These are phyloP conservation scores for Calonectria pseudoturangicola DNA, from an alignment of 2,329 filamentous ascomycete species.

Conservation along the genomic window DNA sequence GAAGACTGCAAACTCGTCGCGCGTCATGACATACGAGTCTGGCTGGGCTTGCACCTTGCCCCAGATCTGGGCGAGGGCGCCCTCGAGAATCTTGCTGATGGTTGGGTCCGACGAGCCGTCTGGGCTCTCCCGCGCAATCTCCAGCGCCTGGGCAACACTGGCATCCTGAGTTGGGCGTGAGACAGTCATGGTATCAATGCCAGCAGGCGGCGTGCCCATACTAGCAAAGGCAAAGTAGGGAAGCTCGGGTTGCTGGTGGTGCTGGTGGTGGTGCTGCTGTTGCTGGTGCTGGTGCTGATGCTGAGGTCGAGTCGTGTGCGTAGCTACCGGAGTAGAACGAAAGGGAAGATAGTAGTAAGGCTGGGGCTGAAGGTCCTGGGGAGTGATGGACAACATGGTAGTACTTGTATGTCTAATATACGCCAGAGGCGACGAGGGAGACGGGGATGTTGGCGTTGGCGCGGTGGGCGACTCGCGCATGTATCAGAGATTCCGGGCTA, in stretches of 20 bases:
- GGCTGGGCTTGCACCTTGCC: constrained; percentile 78
- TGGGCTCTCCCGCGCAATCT: constrained; percentile 84
- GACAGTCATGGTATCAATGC: constrained; percentile 48
- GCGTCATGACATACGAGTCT: constrained; percentile 81
- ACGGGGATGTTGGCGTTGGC: constrained; percentile 51
- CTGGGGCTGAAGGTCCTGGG: constrained; percentile 52
- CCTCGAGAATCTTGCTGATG: constrained; percentile 79
- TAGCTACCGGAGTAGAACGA: constrained; percentile 34
- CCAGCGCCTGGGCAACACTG: constrained; percentile 80
- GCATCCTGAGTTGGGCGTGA: constrained; percentile 56
- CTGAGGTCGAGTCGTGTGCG: constrained; percentile 24
- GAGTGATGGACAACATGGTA: constrained; percentile 56
- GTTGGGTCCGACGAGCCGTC: constrained; percentile 78
- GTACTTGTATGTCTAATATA: constrained; percentile 56
- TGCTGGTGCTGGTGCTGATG: constrained; percentile 30
- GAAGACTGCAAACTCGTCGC: constrained; percentile 89
- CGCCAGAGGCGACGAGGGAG: constrained; percentile 48
- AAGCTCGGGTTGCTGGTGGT: constrained; percentile 48
- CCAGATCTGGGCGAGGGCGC: constrained; percentile 80
- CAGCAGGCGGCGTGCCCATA: constrained; percentile 43
- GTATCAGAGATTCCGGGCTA: constrained; percentile 56
- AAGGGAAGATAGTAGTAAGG: constrained; percentile 52
- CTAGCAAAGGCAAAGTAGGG: constrained; percentile 48
- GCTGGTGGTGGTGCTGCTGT: constrained; percentile 37
- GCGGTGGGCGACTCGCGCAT: constrained; percentile 55